Percentiles rank a stretch among this genome's conserved stretches.
phyloP scores from a whole-genome alignment of 2,329 filamentous ascomycete genomes.

The Sporothrix brunneoviolacea region DNA sequence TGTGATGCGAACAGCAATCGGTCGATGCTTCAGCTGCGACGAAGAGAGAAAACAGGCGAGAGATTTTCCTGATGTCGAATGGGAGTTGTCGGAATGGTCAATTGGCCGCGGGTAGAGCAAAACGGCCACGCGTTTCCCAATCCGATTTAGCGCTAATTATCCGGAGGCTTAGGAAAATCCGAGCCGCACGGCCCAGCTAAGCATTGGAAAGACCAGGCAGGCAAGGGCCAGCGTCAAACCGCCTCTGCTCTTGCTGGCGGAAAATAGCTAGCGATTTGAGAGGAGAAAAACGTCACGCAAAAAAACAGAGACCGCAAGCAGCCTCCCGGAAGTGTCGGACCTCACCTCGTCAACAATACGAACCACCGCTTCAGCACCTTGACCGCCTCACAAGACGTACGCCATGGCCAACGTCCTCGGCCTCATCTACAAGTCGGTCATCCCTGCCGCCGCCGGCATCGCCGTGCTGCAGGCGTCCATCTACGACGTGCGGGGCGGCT shows the following conservation, averaged over 20 bases:
- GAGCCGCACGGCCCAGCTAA: conserved; percentile 8
- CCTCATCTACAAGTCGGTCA: conserved; percentile 58
- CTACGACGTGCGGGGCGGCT: conserved; percentile 95
- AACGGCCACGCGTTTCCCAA: background rate
- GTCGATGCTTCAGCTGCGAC: conserved; percentile 2
- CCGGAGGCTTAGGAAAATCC: conserved; percentile 13
- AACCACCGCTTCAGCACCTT: too few species aligned
- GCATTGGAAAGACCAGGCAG: too few species aligned
- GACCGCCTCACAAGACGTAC: too few species aligned
- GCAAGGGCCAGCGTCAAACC: conserved; percentile 4
- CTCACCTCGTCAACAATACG: too few species aligned
- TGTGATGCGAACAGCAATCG: conserved; percentile 1
- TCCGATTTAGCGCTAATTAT: background rate
- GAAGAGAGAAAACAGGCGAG: conserved; percentile 13
- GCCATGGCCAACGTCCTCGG: conserved; percentile 54
- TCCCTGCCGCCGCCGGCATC: conserved; percentile 65
- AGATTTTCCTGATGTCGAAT: conserved; percentile 20
- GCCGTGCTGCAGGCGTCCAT: conserved; percentile 69
- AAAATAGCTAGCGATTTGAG: conserved; percentile 1
- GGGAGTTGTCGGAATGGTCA: conserved; percentile 23
- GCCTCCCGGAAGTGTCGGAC: too few species aligned
- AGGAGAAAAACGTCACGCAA: background rate
- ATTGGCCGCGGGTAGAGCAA: conserved; percentile 9
- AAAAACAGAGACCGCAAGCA: background rate
- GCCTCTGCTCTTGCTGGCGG: background rate